Evolutionary conservation across 805 yeast species (phyloP), one percentile per base, ranked within the genome.

Genomic region (Kodamaea kakaduensis): DNA sequence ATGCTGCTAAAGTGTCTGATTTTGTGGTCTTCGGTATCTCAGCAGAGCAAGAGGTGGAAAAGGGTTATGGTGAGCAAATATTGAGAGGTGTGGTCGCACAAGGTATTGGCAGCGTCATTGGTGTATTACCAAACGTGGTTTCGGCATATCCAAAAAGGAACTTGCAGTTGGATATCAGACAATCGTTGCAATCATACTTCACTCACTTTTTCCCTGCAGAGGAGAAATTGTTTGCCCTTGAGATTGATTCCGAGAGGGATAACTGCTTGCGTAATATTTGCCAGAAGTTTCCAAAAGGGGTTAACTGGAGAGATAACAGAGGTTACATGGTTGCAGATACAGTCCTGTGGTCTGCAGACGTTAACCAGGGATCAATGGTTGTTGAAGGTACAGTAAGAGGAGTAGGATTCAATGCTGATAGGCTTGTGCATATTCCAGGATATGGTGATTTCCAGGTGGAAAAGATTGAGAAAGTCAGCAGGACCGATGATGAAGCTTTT

Each of bases 291-390:
- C 98, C 98, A 17, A 81, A 79, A 52, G 77, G 85, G 1, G 69
- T 94, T 31, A 76, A 75, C 16, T 93, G 98, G 97, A 80, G 97
- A 62, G 97, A 90, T 48, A 63, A 79, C n/a, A 71, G 98, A 53
- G 90, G 96, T 6, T 93, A 88, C 62, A 35, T 93, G 35, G 71
- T 93, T 7, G 89, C 94, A 1, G 94, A 88, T 46, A 51, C 59
- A 3, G 68, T 84, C 1, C 46, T 56, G 15, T 74, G 74, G 67
- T 56, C 62, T 12, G 38, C 45, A 8, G 48, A 52, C 19, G 37
- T 45, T 37, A 24, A 50, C 45, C 37, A 64, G 18, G 69, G 70
- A 3, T 43, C 52, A 5, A 54, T 88, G 24, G 74, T 75, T 5
- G 73, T 93, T 5, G 82, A 80, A 53, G 99, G 98, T 32, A 73